phyloP scores from a whole-genome alignment of 495 filamentous ascomycete species.

The Podospora pseudoanserina region DNA sequence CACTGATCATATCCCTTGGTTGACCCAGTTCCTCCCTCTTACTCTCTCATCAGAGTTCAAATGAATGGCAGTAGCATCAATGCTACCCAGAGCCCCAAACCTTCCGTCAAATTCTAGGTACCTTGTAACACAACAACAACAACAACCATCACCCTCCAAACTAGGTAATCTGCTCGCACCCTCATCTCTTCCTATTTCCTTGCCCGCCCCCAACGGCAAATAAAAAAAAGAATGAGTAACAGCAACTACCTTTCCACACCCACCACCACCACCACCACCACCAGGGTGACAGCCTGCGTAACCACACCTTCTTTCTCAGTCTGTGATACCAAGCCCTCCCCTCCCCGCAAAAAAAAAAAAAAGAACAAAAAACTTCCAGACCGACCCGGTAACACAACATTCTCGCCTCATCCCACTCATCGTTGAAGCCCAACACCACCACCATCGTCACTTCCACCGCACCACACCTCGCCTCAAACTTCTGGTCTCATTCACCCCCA shows the following conservation, averaged over 20 bases:
- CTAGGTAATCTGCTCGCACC: background rate
- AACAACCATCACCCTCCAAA: background rate
- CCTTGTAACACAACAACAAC: background rate
- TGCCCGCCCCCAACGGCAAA: background rate
- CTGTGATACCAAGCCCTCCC: background rate
- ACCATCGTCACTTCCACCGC: background rate
- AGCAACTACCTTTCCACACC: background rate
- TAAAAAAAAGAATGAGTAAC: background rate
- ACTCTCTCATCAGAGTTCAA: too few species aligned
- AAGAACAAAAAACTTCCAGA: background rate
- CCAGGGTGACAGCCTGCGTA: background rate
- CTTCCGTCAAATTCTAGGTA: background rate
- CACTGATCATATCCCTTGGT: too few species aligned
- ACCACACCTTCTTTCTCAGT: background rate
- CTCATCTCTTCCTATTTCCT: background rate
- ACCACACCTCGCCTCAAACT: background rate
- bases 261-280: background rate
- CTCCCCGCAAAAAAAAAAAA: background rate
- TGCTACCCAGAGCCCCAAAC: too few species aligned
- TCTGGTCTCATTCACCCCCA: background rate
- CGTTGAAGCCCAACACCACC: slow-evolving; percentile 18
- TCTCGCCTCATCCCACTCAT: background rate
- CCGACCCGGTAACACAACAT: slow-evolving; percentile 14
- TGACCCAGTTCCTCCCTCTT: too few species aligned
- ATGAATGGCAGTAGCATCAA: too few species aligned